Base-by-base conservation (phyloP, 2,329 filamentous ascomycete genomes). In the Fusarium sarcochroum region DNA sequence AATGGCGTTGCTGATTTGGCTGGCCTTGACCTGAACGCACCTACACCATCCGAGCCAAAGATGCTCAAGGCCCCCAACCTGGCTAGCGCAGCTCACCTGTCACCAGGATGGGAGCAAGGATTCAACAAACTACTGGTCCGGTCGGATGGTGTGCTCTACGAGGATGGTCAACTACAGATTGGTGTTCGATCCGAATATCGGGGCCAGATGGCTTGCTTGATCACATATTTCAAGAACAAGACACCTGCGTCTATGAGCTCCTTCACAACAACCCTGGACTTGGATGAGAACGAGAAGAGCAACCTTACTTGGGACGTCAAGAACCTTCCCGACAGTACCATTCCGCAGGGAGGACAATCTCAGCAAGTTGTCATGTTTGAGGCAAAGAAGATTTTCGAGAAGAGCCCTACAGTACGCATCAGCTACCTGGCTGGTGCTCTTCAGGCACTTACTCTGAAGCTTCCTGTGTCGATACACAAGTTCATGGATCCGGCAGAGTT, bases 361-460 rank as follows among this genome's bases (percentile, higher is more conserved):
- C 93, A 97, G 77, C 94, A 98, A 80, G 97, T 97, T 71, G 90
- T 98, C 75, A 94, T 98, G 88, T 97, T 98, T 73, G 94, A 97
- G 76, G 90, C 93, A 11, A 92, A 92, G 75, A 89, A 86, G 52
- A 88, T 94, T 15, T 98, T 98, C 77, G 86, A 87, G 3, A 91
- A 94, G 73, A 88, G 92, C 18, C 96, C 97, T 1, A 99, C 96
- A 0, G 94, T 99, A 49, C 90, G 96, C 58, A 91, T 99, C 76
- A 97, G 93, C 52, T 99, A 98, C 78, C 87, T 99, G 45, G 95
- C 96, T 1, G 97, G 96, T 65, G 93, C 96, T 4, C 83, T 99
- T 58, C 96, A 99, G 79, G 95, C 93, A 2, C 84, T 98, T 38
- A 99, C 96, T 0, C 83, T 99, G 40, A 95, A 97, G 78, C 85